Base-by-base conservation (phyloP, 2,329 filamentous ascomycete genomes). In the Exserohilum rostratum region DNA sequence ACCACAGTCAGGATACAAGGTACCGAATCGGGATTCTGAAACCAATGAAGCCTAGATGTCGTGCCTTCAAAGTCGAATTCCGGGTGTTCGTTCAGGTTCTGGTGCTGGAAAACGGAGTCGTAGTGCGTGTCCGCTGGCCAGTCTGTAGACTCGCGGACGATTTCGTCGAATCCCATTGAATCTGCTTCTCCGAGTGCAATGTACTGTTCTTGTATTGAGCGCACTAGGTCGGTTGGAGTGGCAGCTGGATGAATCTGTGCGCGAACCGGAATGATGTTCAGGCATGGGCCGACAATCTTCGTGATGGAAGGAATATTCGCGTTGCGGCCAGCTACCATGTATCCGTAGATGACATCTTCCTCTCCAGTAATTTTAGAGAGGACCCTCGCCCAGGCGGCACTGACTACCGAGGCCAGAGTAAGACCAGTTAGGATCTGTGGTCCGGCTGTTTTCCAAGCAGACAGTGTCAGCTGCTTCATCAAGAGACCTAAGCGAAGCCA, bases 261-360 rank as follows among this genome's bases (percentile, higher is more conserved):
- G 1, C 72, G 66, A 6, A 76, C 70, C 97, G 96, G 87, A 18
- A 51, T 38, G 12, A 52, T 40, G 43, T 91, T 96, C 71, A 96
- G 84, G 73, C 93, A 93, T 55, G 93, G 93, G 58, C 91, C 93
- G 71, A 98, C 97, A 83, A 98, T 96, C 79, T 97, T 92, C 76
- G 92, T 96, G 85, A 72, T 58, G 2, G 59, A 62, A 3, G 42
- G 20, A 1, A 55, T 35, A 2, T 50, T 30, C 37, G 65, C 57
- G 50, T 71, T 73, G 51, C 74, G 71, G 0, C 74, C 74, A 35
- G 60, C 65, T 39, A 75, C 66, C 40, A 71, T 58, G 40, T 46
- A 25, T 35, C 42, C 50, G 18, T 40, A 52, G 25, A 52, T 34
- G 70, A 73, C 57, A 44, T 77, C 76, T 1, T 52, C 27, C 17